These are phyloP conservation scores for Backusella sp. DNA, from an alignment of 192 early-diverging fungal genomes.

Conservation along the genomic window DNA sequence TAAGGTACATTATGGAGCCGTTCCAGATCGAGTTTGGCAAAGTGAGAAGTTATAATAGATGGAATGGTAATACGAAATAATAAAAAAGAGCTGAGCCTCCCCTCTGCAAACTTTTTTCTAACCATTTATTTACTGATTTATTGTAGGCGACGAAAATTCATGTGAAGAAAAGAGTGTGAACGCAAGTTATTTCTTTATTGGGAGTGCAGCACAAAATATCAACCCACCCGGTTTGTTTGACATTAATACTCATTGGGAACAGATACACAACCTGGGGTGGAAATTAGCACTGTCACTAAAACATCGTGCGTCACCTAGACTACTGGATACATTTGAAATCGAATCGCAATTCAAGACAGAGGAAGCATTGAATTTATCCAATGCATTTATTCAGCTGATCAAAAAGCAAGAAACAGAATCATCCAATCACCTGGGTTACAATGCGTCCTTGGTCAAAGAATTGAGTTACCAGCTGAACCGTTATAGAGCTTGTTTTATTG, in stretches of 20 bases:
- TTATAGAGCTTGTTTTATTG: conserved; percentile 6
- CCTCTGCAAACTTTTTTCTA: not conserved
- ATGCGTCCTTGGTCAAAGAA: not conserved
- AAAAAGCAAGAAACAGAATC: not conserved
- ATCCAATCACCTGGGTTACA: not conserved
- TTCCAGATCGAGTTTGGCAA: conserved; percentile 21
- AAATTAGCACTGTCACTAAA: conserved; percentile 15
- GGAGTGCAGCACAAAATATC: conserved; percentile 19
- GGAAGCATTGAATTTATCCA: not conserved
- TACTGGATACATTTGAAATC: conserved; percentile 23
- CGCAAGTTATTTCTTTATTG: conserved; percentile 20
- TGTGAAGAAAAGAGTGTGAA: conserved; percentile 18
- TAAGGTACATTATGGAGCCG: conserved; percentile 16
- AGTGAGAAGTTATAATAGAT: not conserved
- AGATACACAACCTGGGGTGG: conserved; percentile 19
- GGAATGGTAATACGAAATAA: conserved; percentile 9
- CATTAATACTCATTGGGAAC: conserved; percentile 18
- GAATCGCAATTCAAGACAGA: conserved; percentile 5
- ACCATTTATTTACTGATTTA: not conserved
- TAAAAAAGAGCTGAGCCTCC: not conserved
- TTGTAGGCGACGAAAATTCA: conserved; percentile 1
- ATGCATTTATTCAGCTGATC: conserved; percentile 1
- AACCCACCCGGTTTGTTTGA: conserved; percentile 16
- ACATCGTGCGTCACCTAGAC: conserved; percentile 13
- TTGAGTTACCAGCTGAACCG: not conserved